A percentile compares a stretch with the other conserved stretches of the same genome.
Evolutionary conservation across 1,284 basidiomycete genomes (phyloP).

Genomic region (Malassezia yamatoensis): DNA sequence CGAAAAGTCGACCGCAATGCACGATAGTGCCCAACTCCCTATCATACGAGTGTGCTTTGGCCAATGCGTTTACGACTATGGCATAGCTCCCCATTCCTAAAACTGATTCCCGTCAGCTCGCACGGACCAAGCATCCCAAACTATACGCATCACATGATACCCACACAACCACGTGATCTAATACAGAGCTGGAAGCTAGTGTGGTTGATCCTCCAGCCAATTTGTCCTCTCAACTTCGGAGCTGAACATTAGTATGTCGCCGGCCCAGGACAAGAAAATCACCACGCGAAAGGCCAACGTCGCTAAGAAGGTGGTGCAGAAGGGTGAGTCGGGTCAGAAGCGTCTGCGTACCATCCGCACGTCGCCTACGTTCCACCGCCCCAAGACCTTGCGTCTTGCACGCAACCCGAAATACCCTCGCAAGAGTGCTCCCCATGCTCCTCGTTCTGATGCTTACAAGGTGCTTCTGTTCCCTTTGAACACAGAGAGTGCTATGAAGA

Average conservation of each 20-base stretch:
- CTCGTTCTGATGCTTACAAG: constrained; percentile 92
- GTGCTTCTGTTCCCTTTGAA: constrained; percentile 69
- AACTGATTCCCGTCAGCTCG: background rate
- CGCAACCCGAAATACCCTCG: constrained; percentile 85
- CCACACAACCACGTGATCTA: background rate
- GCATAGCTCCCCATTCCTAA: background rate
- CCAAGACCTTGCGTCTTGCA: constrained; percentile 78
- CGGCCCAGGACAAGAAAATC: constrained; percentile 14
- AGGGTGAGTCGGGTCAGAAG: constrained; percentile 68
- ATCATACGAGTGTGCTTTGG: background rate
- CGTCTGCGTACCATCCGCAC: constrained; percentile 68
- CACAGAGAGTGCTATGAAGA: constrained; percentile 58
- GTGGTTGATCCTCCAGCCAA: background rate
- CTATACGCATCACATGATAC: constrained; percentile 16
- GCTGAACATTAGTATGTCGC: constrained; percentile 14
- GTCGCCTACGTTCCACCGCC: constrained; percentile 88
- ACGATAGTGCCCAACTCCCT: background rate
- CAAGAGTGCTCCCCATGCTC: constrained; percentile 85
- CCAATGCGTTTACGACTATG: background rate
- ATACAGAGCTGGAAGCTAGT: background rate
- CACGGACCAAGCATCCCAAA: constrained; percentile 10
- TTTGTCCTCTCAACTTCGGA: constrained; percentile 12
- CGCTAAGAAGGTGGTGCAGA: constrained; percentile 91
- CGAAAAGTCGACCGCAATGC: too few relatives aligned
- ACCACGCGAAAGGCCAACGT: constrained; percentile 57